These are phyloP conservation scores for Coemansia sp. DNA, from an alignment of 192 early-diverging fungal species.

Conservation along the genomic window DNA sequence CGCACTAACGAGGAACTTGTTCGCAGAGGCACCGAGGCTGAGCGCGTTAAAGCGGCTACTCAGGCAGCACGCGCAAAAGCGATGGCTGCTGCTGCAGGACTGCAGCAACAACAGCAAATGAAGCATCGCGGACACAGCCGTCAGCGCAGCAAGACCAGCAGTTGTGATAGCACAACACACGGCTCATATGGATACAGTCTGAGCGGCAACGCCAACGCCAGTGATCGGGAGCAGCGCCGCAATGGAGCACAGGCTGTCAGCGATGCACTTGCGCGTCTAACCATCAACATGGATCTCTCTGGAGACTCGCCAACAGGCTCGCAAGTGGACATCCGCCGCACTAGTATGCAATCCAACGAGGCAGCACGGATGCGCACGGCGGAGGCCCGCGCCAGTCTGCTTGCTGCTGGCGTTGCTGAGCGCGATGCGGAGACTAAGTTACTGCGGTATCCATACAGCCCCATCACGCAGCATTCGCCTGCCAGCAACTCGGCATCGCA, in stretches of 20 bases:
- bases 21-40: slow-evolving; percentile 20
- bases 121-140: neutral
- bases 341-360: slow-evolving; percentile 23
- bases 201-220: neutral
- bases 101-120: slow-evolving; percentile 2
- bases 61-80: slow-evolving; percentile 38
- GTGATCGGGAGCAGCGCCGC: neutral
- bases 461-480: neutral
- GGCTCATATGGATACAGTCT: neutral
- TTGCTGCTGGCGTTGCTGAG: slow-evolving; percentile 41
- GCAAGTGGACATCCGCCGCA: slow-evolving; percentile 25
- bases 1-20: slow-evolving; percentile 23
- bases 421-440: slow-evolving; percentile 42
- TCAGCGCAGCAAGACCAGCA: slow-evolving; percentile 7
- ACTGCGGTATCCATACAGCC: slow-evolving; percentile 8
- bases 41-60: slow-evolving; percentile 11
- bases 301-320: slow-evolving; percentile 1
- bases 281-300: slow-evolving; percentile 10
- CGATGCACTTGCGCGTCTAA: slow-evolving; percentile 35
- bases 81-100: slow-evolving; percentile 5
- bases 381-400: slow-evolving; percentile 49
- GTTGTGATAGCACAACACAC: slow-evolving; percentile 13
- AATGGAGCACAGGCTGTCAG: slow-evolving; percentile 14
- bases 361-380: slow-evolving; percentile 35
- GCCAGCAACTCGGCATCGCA: neutral